Base-by-base conservation (phyloP, 163 green algal genomes). In the Chlorella variabilis region DNA sequence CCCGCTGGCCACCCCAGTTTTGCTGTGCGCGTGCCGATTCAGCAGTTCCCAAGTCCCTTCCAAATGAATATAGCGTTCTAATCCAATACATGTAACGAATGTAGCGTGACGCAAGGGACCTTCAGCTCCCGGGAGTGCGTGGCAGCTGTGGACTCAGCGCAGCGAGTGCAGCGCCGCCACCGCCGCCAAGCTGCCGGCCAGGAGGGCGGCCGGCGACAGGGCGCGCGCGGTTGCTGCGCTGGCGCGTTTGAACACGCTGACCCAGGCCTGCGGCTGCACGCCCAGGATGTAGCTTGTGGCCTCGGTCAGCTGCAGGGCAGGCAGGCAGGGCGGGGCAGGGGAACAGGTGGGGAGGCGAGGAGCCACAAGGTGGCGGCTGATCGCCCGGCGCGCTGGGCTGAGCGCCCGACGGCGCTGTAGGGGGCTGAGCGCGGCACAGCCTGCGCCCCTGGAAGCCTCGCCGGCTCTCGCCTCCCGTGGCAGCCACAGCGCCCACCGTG, bases 281-380 rank as follows among this genome's bases (percentile, higher is more conserved):
- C 59, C 75, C 7, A 81, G 29, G 41, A 81, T 73, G 58, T 61
- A 49, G 75, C 41, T 61, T 18, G 75, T 81, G 1, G 58, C 75
- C 25, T 81, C 51, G 4, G 48, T 81, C 18, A 81, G 58, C 75
- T 81, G 59, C 59, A 71, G 0, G n/a, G 61, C 54, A 69, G n/a
- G 59, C 15, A 51, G 41, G 27, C 2, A 54, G 38, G 54, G 23
- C 42, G 36, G 31, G 6, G 21, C 1, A 21, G 21, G 42, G 29
- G 29, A 33, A n/a, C n/a, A n/a, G n/a, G n/a, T n/a, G n/a, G n/a
- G n/a, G n/a, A n/a, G n/a, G n/a, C n/a, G n/a, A n/a, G 20, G 20
- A n/a, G 51, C 51, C 13, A 27, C 20, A 29, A 15, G 51, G 51
- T 29, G 20, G 51, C 21, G 51, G 11, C 45, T 54, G 45, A 11